A percentile compares a stretch with the other conserved stretches of the same genome.
These are phyloP conservation scores for Phytophthora macrochlamydospora DNA, from an alignment of 352 stramenopile genomes.

Conservation along the genomic window DNA sequence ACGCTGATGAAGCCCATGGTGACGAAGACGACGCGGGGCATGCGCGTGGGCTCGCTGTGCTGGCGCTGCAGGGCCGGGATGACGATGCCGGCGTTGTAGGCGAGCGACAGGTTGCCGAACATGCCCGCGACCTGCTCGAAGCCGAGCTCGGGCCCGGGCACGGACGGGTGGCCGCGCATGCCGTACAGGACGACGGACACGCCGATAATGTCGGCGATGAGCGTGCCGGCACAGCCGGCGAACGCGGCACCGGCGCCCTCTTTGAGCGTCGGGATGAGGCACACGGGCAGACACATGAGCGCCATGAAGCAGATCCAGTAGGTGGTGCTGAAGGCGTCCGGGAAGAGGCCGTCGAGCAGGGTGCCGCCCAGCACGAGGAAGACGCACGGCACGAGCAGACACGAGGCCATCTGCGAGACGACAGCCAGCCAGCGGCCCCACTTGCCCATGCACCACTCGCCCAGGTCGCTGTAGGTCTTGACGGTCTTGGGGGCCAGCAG, in stretches of 20 bases:
- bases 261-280: slow-evolving; percentile 34
- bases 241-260: slow-evolving; percentile 37
- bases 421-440: slow-evolving; percentile 45
- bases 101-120: slow-evolving; percentile 35
- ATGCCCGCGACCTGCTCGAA: slow-evolving; percentile 40
- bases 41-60: slow-evolving; percentile 27
- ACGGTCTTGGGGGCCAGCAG: slow-evolving; percentile 27
- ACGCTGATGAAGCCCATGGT: slow-evolving; percentile 41
- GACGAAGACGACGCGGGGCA: slow-evolving; percentile 35
- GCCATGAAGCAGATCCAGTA: slow-evolving; percentile 52
- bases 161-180: slow-evolving; percentile 25
- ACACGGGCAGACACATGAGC: slow-evolving; percentile 39
- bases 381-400: slow-evolving; percentile 29
- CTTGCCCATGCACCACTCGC: slow-evolving; percentile 37
- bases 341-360: slow-evolving; percentile 25
- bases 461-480: slow-evolving; percentile 43
- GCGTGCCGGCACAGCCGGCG: slow-evolving; percentile 34
- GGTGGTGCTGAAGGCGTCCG: slow-evolving; percentile 24
- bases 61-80: slow-evolving; percentile 26
- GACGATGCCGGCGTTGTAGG: slow-evolving; percentile 23
- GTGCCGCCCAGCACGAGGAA: slow-evolving; percentile 29
- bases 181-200: slow-evolving; percentile 28
- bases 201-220: slow-evolving; percentile 39
- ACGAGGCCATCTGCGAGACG: slow-evolving; percentile 43
- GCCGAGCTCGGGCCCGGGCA: slow-evolving; percentile 27